phyloP scores from a whole-genome alignment of 345 rosid genomes.

The Linum tenue region DNA sequence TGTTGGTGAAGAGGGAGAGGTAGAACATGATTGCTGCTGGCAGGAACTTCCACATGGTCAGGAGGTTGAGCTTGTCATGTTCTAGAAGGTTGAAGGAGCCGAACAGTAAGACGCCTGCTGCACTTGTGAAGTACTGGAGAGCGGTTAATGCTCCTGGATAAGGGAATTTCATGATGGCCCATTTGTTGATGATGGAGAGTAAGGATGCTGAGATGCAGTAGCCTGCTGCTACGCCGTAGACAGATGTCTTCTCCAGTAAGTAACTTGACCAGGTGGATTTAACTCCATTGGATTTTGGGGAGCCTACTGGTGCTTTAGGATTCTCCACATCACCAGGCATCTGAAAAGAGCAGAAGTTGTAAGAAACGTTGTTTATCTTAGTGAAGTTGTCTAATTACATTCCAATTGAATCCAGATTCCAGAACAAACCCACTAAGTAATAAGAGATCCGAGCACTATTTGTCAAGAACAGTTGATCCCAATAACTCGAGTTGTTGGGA shows the following conservation, averaged over 20 bases:
- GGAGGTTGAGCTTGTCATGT: constrained; percentile 52
- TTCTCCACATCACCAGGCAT: constrained; percentile 37
- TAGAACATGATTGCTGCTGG: constrained; percentile 94
- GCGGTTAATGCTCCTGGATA: constrained; percentile 96
- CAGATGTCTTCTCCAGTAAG: constrained; percentile 47
- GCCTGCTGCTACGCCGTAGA: constrained; percentile 81
- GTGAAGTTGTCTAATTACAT: neutral
- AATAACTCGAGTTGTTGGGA: too few species aligned
- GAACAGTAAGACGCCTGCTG: constrained; percentile 61
- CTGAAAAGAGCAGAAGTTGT: neutral
- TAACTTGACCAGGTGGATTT: constrained; percentile 33
- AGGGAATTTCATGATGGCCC: constrained; percentile 96
- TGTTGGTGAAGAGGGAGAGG: constrained; percentile 84
- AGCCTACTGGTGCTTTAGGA: constrained; percentile 19
- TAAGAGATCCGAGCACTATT: too few species aligned
- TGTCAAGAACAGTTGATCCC: too few species aligned
- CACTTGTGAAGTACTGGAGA: constrained; percentile 80
- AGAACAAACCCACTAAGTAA: too few species aligned
- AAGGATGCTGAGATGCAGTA: constrained; percentile 92
- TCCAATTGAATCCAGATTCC: neutral
- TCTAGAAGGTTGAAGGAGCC: constrained; percentile 56
- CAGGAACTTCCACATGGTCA: constrained; percentile 88
- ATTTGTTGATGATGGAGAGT: constrained; percentile 92
- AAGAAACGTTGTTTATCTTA: neutral
- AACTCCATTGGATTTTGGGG: constrained; percentile 7